Evolutionary conservation across 2,329 filamentous ascomycete genomes (phyloP).

Genomic region (Penicillium frequentans): DNA sequence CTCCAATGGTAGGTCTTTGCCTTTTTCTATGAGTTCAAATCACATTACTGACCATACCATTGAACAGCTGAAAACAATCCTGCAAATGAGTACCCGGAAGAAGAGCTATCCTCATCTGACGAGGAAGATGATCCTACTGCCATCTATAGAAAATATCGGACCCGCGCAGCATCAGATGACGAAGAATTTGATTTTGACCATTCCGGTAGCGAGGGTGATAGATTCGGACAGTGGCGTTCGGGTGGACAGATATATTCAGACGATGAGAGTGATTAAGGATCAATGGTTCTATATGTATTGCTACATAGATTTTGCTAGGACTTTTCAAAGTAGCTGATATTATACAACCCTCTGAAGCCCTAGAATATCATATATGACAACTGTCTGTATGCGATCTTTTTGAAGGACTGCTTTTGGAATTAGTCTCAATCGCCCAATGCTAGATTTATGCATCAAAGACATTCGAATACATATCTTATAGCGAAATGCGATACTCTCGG

Average conservation of each 20-base stretch:
- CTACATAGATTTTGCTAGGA: not conserved
- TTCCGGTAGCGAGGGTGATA: constrained; percentile 32
- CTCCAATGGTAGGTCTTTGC: constrained; percentile 52
- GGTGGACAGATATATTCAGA: constrained; percentile 30
- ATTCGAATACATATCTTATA: too few species aligned
- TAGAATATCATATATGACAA: too few species aligned
- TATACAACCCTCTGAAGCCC: too few species aligned
- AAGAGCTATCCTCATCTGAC: constrained; percentile 50
- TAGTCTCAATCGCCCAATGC: too few species aligned
- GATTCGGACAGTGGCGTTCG: constrained; percentile 20
- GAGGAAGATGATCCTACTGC: constrained; percentile 42
- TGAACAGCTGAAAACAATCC: constrained; percentile 50
- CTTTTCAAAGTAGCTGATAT: too few species aligned
- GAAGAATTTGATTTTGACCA: constrained; percentile 46
- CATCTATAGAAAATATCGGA: constrained; percentile 42
- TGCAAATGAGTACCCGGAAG: constrained; percentile 53
- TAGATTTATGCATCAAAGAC: too few species aligned
- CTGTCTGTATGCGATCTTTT: too few species aligned
- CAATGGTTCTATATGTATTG: not conserved
- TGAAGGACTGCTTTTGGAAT: too few species aligned
- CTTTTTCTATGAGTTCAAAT: not conserved
- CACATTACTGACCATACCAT: not conserved
- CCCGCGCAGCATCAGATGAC: constrained; percentile 43
- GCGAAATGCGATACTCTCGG: too few species aligned
- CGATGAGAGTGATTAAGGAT: constrained; percentile 18